Conservation (phyloP, 169 alveolate genomes). For the Condylostoma magnum region DNA sequence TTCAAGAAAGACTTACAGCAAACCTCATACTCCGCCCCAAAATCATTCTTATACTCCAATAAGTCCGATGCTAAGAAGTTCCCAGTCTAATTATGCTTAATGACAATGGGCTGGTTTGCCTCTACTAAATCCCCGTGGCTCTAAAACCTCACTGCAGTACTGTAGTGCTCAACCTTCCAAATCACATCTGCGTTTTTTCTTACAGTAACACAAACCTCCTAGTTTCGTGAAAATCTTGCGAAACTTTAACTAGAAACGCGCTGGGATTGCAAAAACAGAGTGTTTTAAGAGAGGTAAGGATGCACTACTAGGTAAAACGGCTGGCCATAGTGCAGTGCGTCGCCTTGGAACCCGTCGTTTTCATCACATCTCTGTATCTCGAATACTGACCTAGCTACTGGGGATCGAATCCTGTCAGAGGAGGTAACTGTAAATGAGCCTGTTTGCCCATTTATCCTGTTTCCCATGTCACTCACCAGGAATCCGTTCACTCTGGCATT, state of each 20-base stretch:
- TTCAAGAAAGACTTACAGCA: constrained; percentile 35
- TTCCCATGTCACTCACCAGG: constrained; percentile 61
- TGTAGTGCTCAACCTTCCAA: constrained; percentile 59
- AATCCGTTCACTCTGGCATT: constrained; percentile 53
- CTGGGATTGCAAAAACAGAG: constrained; percentile 40
- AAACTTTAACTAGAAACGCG: constrained; percentile 41
- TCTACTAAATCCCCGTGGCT: constrained; percentile 56
- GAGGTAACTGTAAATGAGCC: constrained; percentile 67
- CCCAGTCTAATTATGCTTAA: constrained; percentile 64
- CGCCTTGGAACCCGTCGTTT: constrained; percentile 43
- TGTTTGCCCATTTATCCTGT: constrained; percentile 42
- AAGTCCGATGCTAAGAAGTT: constrained; percentile 53
- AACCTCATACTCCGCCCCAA: constrained; percentile 66
- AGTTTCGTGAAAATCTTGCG: constrained; percentile 46
- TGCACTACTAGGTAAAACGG: constrained; percentile 48
- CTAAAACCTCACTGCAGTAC: constrained; percentile 63
- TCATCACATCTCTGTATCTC: constrained; percentile 32
- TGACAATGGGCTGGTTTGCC: constrained; percentile 56
- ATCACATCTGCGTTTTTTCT: constrained; percentile 38
- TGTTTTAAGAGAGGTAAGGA: constrained; percentile 35
- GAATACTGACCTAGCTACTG: constrained; percentile 63
- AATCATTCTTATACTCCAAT: constrained; percentile 46
- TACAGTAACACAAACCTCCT: constrained; percentile 42
- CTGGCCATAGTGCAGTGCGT: constrained; percentile 54
- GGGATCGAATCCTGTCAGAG: constrained; percentile 39